Evolutionary conservation across 371 early-diverging fungal genomes (phyloP), one percentile per base, ranked within the genome.

Genomic region (Mortierella polycephala): DNA sequence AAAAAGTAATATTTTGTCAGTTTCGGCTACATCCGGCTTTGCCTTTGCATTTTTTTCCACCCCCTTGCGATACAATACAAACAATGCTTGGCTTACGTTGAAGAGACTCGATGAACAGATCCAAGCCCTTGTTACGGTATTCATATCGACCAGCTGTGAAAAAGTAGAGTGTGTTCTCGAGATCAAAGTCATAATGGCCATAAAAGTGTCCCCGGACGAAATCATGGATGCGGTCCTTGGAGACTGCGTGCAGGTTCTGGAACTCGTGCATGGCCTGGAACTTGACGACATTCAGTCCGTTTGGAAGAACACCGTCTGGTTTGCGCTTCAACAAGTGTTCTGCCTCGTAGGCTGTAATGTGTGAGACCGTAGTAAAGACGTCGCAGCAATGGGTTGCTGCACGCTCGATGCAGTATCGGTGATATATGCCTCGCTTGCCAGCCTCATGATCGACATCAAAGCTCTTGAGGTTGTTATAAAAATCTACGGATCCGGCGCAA

Each of bases 111-210:
- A 98, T 89, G 75, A 88, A 96, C 96, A 97, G 96, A 84, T 98
- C 98, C 12, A 97, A 89, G 52, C 98, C 98, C 85, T 98, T 98
- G 87, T 98, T 98, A 67, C 96, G 90, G 84, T 91, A 97, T 83
- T 98, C 98, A 70, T 96, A 96, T 57, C 98, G 92, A 14, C 98
- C 98, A 45, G 98, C 97, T 0, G 96, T 97, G 85, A 98, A 98
- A 72, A 97, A 95, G 84, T 98, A 98, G 30, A 98, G 86, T 5
- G 98, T 97, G 75, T 97, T 96, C 61, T 97, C 97, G 37, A 98
- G 86, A 69, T 94, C 94, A 86, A 96, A 96, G 74, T 95, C 93
- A 62, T 91, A 92, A 83, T 98, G 96, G 9, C 98, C 98, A 84
- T 96, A 97, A 68, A 97, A 98, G 84, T 98, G 98, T 21, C 98